Evolutionary conservation across 805 yeast genomes (phyloP).

Genomic region (Schwanniomyces occidentalis): DNA sequence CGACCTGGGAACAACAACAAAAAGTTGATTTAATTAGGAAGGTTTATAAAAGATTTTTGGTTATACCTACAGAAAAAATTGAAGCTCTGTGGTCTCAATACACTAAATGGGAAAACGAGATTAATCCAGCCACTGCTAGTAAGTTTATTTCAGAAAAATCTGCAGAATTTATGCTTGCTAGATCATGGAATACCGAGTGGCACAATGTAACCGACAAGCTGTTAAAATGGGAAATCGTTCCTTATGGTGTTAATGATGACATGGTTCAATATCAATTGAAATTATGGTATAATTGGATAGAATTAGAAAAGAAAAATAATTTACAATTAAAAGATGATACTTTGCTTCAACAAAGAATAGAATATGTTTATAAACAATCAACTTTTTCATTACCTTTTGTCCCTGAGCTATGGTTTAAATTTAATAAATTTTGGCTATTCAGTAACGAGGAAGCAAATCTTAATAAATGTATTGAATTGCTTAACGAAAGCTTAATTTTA

Average conservation of each 20-base stretch:
- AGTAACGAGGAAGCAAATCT: slow-evolving; percentile 39
- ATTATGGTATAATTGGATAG: slow-evolving; percentile 73
- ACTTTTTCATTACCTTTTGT: slow-evolving; percentile 58
- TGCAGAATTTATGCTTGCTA: slow-evolving; percentile 82
- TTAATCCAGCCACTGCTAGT: slow-evolving; percentile 75
- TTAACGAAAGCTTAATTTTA: slow-evolving; percentile 55
- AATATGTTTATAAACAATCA: slow-evolving; percentile 73
- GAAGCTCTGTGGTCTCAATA: slow-evolving; percentile 82
- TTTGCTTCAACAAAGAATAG: slow-evolving; percentile 54
- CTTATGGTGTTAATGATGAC: slow-evolving; percentile 20
- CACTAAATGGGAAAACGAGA: slow-evolving; percentile 78
- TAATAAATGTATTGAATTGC: slow-evolving; percentile 44
- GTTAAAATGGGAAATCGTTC: slow-evolving; percentile 43
- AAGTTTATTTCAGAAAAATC: slow-evolving; percentile 82
- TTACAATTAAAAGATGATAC: slow-evolving; percentile 54
- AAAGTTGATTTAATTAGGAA: slow-evolving; percentile 74
- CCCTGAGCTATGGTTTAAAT: slow-evolving; percentile 79
- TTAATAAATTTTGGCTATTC: slow-evolving; percentile 37
- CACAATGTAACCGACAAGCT: slow-evolving; percentile 51
- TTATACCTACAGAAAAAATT: slow-evolving; percentile 73
- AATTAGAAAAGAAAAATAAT: slow-evolving; percentile 75
- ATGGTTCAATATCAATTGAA: slow-evolving; percentile 43
- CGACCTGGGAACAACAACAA: slow-evolving; percentile 83
- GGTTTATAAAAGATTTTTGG: slow-evolving; percentile 65
- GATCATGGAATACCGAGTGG: slow-evolving; percentile 75